phyloP scores from a whole-genome alignment of 1,139 yeast species.

The Zygoascus hellenicus region DNA sequence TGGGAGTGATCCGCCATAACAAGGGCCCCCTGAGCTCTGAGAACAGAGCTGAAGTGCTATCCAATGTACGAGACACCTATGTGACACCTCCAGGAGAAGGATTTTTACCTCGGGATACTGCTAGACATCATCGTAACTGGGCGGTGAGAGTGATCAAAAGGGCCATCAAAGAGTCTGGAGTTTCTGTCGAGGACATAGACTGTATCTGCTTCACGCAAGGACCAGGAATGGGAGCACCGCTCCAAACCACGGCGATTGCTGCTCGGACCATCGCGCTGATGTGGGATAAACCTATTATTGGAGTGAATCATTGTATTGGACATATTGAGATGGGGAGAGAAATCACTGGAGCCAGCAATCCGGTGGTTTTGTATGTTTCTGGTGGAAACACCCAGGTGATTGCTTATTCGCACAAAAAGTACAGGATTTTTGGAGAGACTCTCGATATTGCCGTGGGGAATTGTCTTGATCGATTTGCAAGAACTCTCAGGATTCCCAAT shows the following conservation, averaged over 20 bases:
- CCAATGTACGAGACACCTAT: constrained; percentile 91
- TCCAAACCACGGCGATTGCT: constrained; percentile 87
- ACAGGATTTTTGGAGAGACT: constrained; percentile 95
- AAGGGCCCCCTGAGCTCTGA: constrained; percentile 37
- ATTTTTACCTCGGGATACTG: constrained; percentile 90
- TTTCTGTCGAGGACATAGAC: constrained; percentile 58
- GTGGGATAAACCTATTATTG: constrained; percentile 82
- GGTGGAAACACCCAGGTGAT: constrained; percentile 99
- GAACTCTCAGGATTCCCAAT: constrained; percentile 81
- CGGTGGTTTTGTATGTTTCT: constrained; percentile 92
- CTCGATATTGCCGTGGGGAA: constrained; percentile 96
- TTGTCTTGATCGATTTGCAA: constrained; percentile 91
- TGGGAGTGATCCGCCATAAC: constrained; percentile 78
- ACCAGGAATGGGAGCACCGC: constrained; percentile 99
- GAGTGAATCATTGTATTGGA: constrained; percentile 96
- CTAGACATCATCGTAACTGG: constrained; percentile 95
- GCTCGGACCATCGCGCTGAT: constrained; percentile 80
- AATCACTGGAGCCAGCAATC: constrained; percentile 90
- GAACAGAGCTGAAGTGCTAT: constrained; percentile 67
- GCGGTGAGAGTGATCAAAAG: constrained; percentile 69
- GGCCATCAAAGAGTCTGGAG: constrained; percentile 59
- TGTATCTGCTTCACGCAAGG: constrained; percentile 96
- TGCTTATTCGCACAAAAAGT: constrained; percentile 89
- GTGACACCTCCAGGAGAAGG: constrained; percentile 98
- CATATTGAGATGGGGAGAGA: constrained; percentile 99